Conservation (phyloP, 2,329 filamentous ascomycete genomes). For the Talaromyces piceae region DNA sequence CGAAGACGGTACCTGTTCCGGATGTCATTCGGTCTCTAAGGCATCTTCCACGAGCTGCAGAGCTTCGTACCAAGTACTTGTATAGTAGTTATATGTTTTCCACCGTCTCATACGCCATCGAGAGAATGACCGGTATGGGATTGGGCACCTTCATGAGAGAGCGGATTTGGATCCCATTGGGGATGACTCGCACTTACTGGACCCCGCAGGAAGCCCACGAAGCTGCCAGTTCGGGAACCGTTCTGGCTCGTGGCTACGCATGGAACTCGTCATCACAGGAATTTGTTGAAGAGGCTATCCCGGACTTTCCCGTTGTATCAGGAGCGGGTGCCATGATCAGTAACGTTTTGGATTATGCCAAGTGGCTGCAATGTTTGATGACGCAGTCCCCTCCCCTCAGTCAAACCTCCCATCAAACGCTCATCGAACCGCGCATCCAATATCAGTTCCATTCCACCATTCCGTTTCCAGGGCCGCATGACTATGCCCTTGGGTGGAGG, state of each 20-base stretch:
- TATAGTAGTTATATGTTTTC: slow-evolving; percentile 6
- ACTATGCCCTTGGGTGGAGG: slow-evolving; percentile 1
- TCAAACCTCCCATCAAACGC: neutral
- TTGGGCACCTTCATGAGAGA: slow-evolving; percentile 1
- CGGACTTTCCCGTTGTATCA: slow-evolving; percentile 2
- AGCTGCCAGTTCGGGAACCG: neutral
- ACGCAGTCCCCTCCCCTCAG: slow-evolving; percentile 1
- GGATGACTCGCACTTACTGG: slow-evolving; percentile 2
- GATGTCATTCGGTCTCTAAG: neutral
- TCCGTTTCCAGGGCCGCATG: neutral
- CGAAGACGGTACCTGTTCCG: neutral
- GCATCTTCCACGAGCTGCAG: slow-evolving; percentile 1
- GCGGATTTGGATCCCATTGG: neutral
- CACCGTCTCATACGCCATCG: slow-evolving; percentile 1
- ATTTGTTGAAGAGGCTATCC: neutral
- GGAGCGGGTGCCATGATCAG: slow-evolving; percentile 3
- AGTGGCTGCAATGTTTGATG: slow-evolving; percentile 4
- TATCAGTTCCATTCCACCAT: neutral
- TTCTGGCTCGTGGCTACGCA: slow-evolving; percentile 1
- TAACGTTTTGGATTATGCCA: slow-evolving; percentile 1
- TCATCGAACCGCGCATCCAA: slow-evolving; percentile 1
- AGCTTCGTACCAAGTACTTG: neutral
- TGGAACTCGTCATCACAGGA: neutral
- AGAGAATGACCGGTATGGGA: neutral
- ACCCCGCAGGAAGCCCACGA: slow-evolving; percentile 1